Evolutionary conservation across 306 rosid species (phyloP).

Genomic region (Fagus sylvatica): DNA sequence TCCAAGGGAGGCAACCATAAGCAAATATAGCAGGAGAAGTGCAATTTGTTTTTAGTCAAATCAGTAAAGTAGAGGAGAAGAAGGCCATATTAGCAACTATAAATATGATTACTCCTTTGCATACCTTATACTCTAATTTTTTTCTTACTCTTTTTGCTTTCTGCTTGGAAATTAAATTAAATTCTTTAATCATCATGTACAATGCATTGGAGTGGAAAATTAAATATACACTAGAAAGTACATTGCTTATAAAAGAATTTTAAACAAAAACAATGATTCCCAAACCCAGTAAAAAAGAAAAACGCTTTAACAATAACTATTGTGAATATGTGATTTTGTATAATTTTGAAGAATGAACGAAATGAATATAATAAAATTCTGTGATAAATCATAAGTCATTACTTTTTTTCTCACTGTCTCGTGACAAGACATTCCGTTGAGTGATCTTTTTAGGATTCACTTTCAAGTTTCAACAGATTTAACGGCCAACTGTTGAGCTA

Average conservation of each 20-base stretch:
- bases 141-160: not conserved
- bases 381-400: no score
- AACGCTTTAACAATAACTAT: no score
- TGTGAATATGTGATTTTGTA: not conserved
- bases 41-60: no score
- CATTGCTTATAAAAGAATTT: not conserved
- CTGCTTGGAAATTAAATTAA: no score
- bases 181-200: not conserved
- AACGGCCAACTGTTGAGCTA: slow-evolving; percentile 44
- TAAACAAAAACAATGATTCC: not conserved
- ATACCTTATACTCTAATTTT: not conserved
- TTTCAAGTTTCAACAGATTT: slow-evolving; percentile 26
- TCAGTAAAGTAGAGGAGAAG: no score
- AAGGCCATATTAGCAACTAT: no score
- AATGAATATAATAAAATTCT: not conserved
- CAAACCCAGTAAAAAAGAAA: not conserved
- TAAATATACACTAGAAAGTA: not conserved
- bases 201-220: not conserved
- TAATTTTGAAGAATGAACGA: not conserved
- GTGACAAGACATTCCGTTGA: slow-evolving; percentile 32
- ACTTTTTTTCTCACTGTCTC: not conserved
- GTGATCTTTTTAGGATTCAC: not conserved
- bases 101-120: not conserved
- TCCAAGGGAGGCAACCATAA: no score
- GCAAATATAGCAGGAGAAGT: no score